Base-by-base conservation (phyloP, 345 rosid genomes). In the Physaria fendleri region DNA sequence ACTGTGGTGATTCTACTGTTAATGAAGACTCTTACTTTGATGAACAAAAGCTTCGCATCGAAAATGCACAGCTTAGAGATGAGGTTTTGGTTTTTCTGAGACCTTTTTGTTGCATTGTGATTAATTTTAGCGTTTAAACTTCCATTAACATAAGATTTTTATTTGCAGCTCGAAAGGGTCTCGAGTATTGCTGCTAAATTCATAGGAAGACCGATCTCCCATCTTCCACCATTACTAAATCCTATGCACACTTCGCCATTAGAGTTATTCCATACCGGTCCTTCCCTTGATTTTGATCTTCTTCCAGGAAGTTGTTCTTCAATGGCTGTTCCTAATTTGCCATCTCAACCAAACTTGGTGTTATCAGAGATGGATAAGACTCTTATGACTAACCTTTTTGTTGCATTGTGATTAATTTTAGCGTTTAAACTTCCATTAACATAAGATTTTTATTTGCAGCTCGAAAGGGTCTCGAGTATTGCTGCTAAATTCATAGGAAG, bases 401-500 rank as follows among this genome's bases (percentile, higher is more conserved):
- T 8, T 59, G 41, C 63, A 69, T 18, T 62, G 32, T 56, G 20
- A 2, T 28, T 66, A 20, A 0, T 12, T 39, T 66, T 29, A 1
- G 13, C 8, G 24, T 4, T 4, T 29, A 7, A 37, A 33, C 33
- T 37, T 41, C 1, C 16, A 22, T 23, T 17, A 8, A 40, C 29
- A 25, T 56, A 27, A 49, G 30, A 40, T 13, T 6, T 35, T 5
- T 27, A 16, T 9, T 0, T 55, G 56, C 65, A 93, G 97, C 99
- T 89, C 23, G 95, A 93, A 71, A 82, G 91, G 75, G 91, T 89
- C 62, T 89, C 99, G 18, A 83, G 78, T 79, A 70, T 93, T 81
- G 94, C 99, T 13, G 89, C 91, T 1, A 85, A 83, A 77, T 93
- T 85, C 82, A 79, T 85, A 9, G 99, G 99, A 46, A 80, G 95